Percentiles rank a stretch among this genome's conserved stretches.
These are phyloP conservation scores for Acanthamoeba quina DNA, from an alignment of 208 protist species.

Conservation along the genomic window DNA sequence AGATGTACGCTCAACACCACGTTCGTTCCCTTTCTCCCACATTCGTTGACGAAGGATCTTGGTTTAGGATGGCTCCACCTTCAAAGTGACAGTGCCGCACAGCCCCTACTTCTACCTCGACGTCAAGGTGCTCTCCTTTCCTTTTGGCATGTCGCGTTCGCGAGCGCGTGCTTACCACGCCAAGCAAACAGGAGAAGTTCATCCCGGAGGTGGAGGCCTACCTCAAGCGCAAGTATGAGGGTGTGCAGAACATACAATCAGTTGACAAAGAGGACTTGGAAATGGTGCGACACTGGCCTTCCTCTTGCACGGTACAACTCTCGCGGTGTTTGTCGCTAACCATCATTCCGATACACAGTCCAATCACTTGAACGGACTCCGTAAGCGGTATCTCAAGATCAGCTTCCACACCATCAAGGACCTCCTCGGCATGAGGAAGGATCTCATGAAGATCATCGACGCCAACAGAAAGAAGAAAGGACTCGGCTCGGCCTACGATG, in stretches of 20 bases:
- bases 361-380: slow-evolving; percentile 97
- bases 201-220: slow-evolving; percentile 96
- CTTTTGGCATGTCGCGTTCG: slow-evolving; percentile 77
- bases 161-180: neutral
- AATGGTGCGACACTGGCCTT: slow-evolving; percentile 80
- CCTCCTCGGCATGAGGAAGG: slow-evolving; percentile 93
- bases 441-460: slow-evolving; percentile 80
- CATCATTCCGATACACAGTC: slow-evolving; percentile 68
- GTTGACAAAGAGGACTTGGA: slow-evolving; percentile 97
- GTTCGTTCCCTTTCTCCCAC: neutral
- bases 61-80: slow-evolving; percentile 84
- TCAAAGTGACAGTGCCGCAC: slow-evolving; percentile 85
- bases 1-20: slow-evolving; percentile 74
- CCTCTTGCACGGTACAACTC: neutral
- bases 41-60: neutral
- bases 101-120: slow-evolving; percentile 92
- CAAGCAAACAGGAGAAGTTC: slow-evolving; percentile 89
- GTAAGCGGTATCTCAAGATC: slow-evolving; percentile 95
- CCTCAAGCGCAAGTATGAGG: slow-evolving; percentile 94
- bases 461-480: slow-evolving; percentile 75
- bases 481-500: slow-evolving; percentile 47
- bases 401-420: slow-evolving; percentile 96
- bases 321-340: too few relatives aligned
- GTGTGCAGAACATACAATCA: slow-evolving; percentile 91
- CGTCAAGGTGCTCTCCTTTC: slow-evolving; percentile 81